phyloP scores from a whole-genome alignment of 2,329 filamentous ascomycete genomes.

The Ophidiomyces ophidiicola region DNA sequence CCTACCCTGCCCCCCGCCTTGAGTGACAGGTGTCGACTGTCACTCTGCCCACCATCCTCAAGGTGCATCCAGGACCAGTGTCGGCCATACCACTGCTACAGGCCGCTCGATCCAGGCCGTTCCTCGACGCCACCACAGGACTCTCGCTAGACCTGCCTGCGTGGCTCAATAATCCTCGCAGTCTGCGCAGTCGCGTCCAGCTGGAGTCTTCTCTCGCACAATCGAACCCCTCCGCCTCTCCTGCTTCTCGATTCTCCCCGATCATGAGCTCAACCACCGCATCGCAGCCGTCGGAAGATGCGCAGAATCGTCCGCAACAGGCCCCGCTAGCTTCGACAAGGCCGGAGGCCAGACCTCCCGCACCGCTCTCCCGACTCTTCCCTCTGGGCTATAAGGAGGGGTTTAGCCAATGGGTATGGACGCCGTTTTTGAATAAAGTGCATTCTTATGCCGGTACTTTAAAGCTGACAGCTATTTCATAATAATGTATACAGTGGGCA shows the following conservation, averaged over 20 bases:
- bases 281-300: slow-evolving; percentile 20
- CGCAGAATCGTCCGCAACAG: slow-evolving; percentile 18
- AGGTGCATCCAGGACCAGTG: slow-evolving; percentile 22
- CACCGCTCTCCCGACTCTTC: slow-evolving; percentile 46
- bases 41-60: slow-evolving; percentile 17
- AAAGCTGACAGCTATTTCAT: slow-evolving; percentile 10
- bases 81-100: slow-evolving; percentile 18
- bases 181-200: slow-evolving; percentile 8
- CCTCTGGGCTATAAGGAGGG: slow-evolving; percentile 86
- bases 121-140: slow-evolving; percentile 15
- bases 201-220: slow-evolving; percentile 14
- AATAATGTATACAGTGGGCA: slow-evolving; percentile 56
- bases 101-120: slow-evolving; percentile 20
- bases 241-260: slow-evolving; percentile 11
- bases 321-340: slow-evolving; percentile 17
- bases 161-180: slow-evolving; percentile 2
- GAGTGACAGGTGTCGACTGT: slow-evolving; percentile 15
- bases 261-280: slow-evolving; percentile 12
- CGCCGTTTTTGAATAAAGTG: slow-evolving; percentile 6
- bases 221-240: slow-evolving; percentile 3
- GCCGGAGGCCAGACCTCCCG: slow-evolving; percentile 26
- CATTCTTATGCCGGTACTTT: slow-evolving; percentile 16
- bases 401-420: slow-evolving; percentile 62
- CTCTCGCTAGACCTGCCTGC: slow-evolving; percentile 13
- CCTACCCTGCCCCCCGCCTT: neutral